Conservation (phyloP, 768 basidiomycete genomes). For the Hypholoma fasciculare region DNA sequence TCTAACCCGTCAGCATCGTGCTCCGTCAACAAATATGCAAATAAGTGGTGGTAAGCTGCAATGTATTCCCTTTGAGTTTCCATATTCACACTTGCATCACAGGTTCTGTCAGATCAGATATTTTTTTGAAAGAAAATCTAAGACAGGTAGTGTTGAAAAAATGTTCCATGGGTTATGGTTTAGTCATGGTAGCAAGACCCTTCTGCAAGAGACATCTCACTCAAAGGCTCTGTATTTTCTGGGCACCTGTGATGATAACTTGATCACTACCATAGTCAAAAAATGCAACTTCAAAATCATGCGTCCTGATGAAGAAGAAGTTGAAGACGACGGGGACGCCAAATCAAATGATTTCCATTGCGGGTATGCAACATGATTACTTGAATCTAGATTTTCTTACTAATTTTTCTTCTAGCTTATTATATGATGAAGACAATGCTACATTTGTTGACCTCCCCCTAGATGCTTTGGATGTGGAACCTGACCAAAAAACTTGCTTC, state of each 20-base stretch:
- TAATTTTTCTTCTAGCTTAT: slow-evolving; percentile 32
- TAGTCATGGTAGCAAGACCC: slow-evolving; percentile 62
- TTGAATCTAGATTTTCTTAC: background rate
- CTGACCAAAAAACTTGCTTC: slow-evolving; percentile 38
- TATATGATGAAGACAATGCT: slow-evolving; percentile 49
- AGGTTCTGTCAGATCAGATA: slow-evolving; percentile 77
- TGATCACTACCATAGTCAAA: slow-evolving; percentile 54
- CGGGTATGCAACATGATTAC: slow-evolving; percentile 37
- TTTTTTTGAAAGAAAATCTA: slow-evolving; percentile 50
- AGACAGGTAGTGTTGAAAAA: slow-evolving; percentile 35
- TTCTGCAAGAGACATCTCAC: slow-evolving; percentile 68
- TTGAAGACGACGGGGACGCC: slow-evolving; percentile 37
- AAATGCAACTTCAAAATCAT: slow-evolving; percentile 54
- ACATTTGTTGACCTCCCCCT: slow-evolving; percentile 48
- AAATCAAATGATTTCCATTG: slow-evolving; percentile 55
- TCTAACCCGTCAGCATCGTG: slow-evolving; percentile 31
- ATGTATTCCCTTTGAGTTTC: background rate
- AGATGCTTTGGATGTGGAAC: slow-evolving; percentile 17
- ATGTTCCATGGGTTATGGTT: slow-evolving; percentile 76
- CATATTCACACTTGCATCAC: background rate
- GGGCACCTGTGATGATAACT: slow-evolving; percentile 56
- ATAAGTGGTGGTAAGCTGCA: slow-evolving; percentile 59
- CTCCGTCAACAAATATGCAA: slow-evolving; percentile 50
- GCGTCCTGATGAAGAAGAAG: slow-evolving; percentile 42
- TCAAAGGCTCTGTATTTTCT: slow-evolving; percentile 58